These are phyloP conservation scores for Odonthalia washingtoniensis DNA, from an alignment of 31 red algal genomes.

Conservation along the genomic window DNA sequence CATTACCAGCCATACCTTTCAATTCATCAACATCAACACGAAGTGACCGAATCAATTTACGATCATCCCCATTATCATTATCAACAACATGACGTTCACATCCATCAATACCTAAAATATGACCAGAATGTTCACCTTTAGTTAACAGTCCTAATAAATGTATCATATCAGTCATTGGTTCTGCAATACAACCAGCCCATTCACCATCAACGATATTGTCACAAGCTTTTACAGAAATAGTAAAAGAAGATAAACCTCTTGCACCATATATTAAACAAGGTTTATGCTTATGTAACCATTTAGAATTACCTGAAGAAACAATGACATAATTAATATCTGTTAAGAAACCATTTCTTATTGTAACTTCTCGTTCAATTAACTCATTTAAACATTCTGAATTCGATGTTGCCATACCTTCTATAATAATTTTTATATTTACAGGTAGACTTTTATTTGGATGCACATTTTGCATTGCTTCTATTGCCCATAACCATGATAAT, in stretches of 20 bases:
- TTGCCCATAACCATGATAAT: constrained; percentile 81
- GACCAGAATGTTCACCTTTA: constrained; percentile 38
- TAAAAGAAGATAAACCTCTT: constrained; percentile 73
- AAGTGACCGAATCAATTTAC: constrained; percentile 62
- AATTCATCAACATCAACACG: constrained; percentile 56
- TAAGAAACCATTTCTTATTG: constrained; percentile 70
- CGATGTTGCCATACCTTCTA: constrained; percentile 84
- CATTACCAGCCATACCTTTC: constrained; percentile 45
- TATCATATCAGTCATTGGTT: constrained; percentile 89
- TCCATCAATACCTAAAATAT: constrained; percentile 43
- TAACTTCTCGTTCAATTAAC: constrained; percentile 59
- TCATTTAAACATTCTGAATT: constrained; percentile 75
- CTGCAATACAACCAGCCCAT: constrained; percentile 83
- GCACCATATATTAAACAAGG: constrained; percentile 90
- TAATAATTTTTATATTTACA: constrained; percentile 68
- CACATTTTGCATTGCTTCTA: constrained; percentile 59
- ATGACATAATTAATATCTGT: constrained; percentile 71
- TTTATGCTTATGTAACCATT: constrained; percentile 69
- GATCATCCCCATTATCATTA: constrained; percentile 43
- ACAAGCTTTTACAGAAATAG: constrained; percentile 74
- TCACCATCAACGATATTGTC: constrained; percentile 76
- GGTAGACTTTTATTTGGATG: constrained; percentile 43
- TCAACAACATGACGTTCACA: constrained; percentile 37
- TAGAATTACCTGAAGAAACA: constrained; percentile 65
- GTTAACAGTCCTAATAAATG: constrained; percentile 67